Conservation (phyloP, 331 rosid species). For the Rosa hybrid region DNA sequence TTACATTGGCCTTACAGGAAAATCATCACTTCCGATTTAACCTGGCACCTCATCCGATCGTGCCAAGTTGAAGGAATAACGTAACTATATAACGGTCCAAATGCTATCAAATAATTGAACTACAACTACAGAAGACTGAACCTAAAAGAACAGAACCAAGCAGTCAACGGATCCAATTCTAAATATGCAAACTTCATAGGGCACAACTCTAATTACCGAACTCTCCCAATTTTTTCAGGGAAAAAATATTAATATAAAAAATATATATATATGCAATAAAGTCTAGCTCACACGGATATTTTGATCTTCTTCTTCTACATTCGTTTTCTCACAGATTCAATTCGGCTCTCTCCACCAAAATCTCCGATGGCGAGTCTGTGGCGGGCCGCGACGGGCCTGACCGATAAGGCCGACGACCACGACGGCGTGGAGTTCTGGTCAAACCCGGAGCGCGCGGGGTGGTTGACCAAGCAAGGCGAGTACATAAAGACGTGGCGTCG, state of each 20-base stretch:
- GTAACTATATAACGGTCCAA: too few species aligned
- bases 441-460: conserved; percentile 44
- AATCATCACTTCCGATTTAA: too few species aligned
- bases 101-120: background rate
- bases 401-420: conserved; percentile 31
- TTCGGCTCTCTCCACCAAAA: background rate
- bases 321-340: background rate
- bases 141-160: background rate
- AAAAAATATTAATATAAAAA: background rate
- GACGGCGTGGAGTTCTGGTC: conserved; percentile 47
- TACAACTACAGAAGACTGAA: background rate
- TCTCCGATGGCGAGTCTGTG: conserved; percentile 35
- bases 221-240: background rate
- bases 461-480: conserved; percentile 55
- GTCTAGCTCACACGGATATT: background rate
- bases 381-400: conserved; percentile 43
- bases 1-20: too few species aligned
- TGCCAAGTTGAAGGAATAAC: too few species aligned
- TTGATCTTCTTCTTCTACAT: background rate
- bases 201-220: background rate
- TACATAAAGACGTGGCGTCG: conserved; percentile 52
- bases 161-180: background rate
- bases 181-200: background rate
- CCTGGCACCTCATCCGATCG: too few species aligned
- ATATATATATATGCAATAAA: background rate